Evolutionary conservation across 805 yeast genomes (phyloP), one percentile per base, ranked within the genome.

Genomic region (Saccharomycopsis capsularis): DNA sequence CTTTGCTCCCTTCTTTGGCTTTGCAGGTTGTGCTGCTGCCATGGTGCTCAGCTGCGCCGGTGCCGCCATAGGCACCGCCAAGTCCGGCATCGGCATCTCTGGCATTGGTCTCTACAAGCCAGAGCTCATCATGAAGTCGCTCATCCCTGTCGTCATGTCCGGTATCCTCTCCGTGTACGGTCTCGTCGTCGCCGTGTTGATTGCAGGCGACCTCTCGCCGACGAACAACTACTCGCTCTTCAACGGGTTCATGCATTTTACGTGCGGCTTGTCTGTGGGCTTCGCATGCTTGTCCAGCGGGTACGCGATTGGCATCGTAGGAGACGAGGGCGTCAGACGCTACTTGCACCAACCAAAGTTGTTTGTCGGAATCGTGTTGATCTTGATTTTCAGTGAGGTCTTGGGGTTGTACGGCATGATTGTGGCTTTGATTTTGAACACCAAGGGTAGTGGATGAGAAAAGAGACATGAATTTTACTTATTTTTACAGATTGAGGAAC

Each of bases 41-140:
- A 86, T 88, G 86, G 77, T 87, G 22, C 71, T 91, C 51, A 82
- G 95, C 50, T 87, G 96, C 62, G 82, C 91, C n/a, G 99, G 99
- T 55, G 98, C 99, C 3, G 98, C 98, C 53, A 82, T 89, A 57
- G 99, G 99, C 51, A 91, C 98, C 2, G 98, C 98, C 54, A 93
- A 93, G 68, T 85, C 96, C 40, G 99, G 99, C 51, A 82, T 93
- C 55, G 99, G 99, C 75, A 93, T 93, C 60, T 73, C 97, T 29
- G 99, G 98, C 74, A 89, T 93, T 57, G 97, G 98, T 73, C 85
- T 96, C 42, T 93, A 91, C 71, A 85, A 86, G 64, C 99, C 99
- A 11, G 99, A 93, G 62, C 73, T 93, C 61, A 89, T 93, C 61
- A 93, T 93, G 98, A 86, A 84, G 67, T 84, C 93, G 5, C 73